Evolutionary conservation across 495 filamentous ascomycete species (phyloP).

Genomic region (Extremus antarcticus): DNA sequence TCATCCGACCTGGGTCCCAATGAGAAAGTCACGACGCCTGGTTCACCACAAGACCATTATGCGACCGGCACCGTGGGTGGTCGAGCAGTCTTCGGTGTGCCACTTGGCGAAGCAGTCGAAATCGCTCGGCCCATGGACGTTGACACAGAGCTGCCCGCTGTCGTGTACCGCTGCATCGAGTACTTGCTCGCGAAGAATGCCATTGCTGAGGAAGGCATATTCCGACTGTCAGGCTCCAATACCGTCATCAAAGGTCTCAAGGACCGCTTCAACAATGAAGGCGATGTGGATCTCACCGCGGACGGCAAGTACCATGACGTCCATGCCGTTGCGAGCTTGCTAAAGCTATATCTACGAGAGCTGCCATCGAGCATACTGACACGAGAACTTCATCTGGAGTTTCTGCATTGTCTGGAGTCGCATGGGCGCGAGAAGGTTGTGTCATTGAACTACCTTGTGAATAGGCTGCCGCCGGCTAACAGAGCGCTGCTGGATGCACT

Average conservation of each 20-base stretch:
- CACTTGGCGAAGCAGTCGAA: constrained; percentile 76
- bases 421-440: constrained; percentile 53
- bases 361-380: constrained; percentile 85
- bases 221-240: constrained; percentile 89
- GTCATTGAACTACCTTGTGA: constrained; percentile 78
- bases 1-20: constrained; percentile 44
- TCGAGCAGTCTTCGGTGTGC: constrained; percentile 74
- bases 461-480: constrained; percentile 71
- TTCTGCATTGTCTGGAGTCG: constrained; percentile 74
- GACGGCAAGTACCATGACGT: constrained; percentile 88
- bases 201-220: constrained; percentile 83
- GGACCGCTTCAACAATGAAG: constrained; percentile 87
- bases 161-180: constrained; percentile 92
- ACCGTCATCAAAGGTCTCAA: constrained; percentile 82
- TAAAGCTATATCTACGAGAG: constrained; percentile 91
- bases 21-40: constrained; percentile 8
- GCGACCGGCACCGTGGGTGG: constrained; percentile 40
- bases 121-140: constrained; percentile 63
- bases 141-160: constrained; percentile 70
- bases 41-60: constrained; percentile 19
- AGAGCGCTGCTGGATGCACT: constrained; percentile 69
- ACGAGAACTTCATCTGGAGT: constrained; percentile 78
- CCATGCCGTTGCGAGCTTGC: constrained; percentile 84
- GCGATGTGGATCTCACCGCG: constrained; percentile 73
- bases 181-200: constrained; percentile 81